phyloP scores from a whole-genome alignment of 495 filamentous ascomycete species.

The Hyaloscypha hepaticicola region DNA sequence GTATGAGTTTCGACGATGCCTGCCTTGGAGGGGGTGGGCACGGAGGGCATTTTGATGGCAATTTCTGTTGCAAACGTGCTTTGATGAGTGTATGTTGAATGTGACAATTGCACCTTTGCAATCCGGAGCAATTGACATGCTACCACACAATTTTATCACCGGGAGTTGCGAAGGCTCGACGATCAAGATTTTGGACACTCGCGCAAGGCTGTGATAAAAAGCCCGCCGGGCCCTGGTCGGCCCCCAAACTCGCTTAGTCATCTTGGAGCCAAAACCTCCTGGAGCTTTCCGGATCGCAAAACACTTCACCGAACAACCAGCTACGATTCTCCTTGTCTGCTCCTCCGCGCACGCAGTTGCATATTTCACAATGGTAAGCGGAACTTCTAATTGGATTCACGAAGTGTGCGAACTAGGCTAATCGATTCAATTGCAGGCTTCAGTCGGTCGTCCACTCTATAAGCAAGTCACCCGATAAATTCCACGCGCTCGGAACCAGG shows the following conservation, averaged over 20 bases:
- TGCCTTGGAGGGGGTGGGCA: constrained; percentile 55
- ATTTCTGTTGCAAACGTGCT: constrained; percentile 11
- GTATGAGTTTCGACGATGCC: constrained; percentile 77
- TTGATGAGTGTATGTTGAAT: constrained; percentile 13
- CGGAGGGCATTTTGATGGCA: constrained; percentile 45
- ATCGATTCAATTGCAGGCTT: constrained; percentile 24
- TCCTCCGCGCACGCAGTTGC: constrained; percentile 1
- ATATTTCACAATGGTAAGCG: constrained; percentile 30
- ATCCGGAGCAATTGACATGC: not conserved
- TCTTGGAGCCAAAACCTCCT: constrained; percentile 6
- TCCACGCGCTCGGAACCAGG: constrained; percentile 6
- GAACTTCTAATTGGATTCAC: not conserved
- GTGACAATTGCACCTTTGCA: not conserved
- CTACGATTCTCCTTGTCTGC: constrained; percentile 3
- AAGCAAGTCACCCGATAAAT: constrained; percentile 62
- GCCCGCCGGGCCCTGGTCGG: not conserved
- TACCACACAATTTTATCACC: not conserved
- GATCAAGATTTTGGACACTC: not conserved
- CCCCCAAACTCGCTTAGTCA: not conserved
- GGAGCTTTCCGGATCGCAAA: constrained; percentile 14
- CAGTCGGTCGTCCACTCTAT: constrained; percentile 58
- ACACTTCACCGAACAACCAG: constrained; percentile 38
- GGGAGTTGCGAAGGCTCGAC: not conserved
- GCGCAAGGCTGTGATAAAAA: constrained; percentile 14
- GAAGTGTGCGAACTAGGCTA: constrained; percentile 22